These are phyloP conservation scores for Aspergillus sp. DNA, from an alignment of 2,329 filamentous ascomycete genomes.

Conservation along the genomic window DNA sequence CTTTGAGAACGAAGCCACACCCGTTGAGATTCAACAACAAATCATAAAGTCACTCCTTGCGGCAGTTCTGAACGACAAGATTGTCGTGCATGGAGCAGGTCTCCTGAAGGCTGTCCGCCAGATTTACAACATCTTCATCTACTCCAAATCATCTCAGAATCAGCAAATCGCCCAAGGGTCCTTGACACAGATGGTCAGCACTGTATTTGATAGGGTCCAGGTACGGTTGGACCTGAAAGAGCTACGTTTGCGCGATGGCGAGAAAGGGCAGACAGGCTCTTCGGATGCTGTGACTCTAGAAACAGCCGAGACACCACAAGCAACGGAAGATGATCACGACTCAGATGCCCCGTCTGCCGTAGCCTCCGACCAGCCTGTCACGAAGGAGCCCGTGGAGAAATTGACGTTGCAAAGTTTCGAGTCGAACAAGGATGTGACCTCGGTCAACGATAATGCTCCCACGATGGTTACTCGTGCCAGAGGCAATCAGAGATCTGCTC, in stretches of 20 bases:
- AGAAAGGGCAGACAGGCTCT: constrained; percentile 35
- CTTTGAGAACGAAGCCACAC: constrained; percentile 94
- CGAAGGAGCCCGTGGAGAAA: constrained; percentile 58
- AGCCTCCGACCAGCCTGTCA: constrained; percentile 45
- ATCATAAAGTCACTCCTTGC: constrained; percentile 96
- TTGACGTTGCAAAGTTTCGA: constrained; percentile 71
- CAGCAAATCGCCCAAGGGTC: constrained; percentile 97
- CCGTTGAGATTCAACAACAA: constrained; percentile 89
- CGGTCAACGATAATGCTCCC: constrained; percentile 66
- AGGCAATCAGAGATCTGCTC: constrained; percentile 48
- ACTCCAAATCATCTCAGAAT: constrained; percentile 90
- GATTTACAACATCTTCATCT: constrained; percentile 97
- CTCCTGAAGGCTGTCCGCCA: constrained; percentile 94
- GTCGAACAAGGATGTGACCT: constrained; percentile 66
- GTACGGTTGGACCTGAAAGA: constrained; percentile 84
- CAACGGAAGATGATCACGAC: constrained; percentile 52
- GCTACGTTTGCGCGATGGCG: constrained; percentile 57
- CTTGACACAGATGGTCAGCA: constrained; percentile 96
- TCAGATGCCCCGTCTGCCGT: constrained; percentile 40
- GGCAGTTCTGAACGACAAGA: constrained; percentile 96
- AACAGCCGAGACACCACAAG: constrained; percentile 42
- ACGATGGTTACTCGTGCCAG: constrained; percentile 66
- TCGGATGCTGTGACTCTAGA: constrained; percentile 42
- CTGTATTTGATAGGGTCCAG: constrained; percentile 94
- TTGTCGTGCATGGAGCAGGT: constrained; percentile 94